Percentiles rank a stretch among this genome's conserved stretches.
phyloP scores from a whole-genome alignment of 306 rosid genomes.

The Ziziphus jujuba region DNA sequence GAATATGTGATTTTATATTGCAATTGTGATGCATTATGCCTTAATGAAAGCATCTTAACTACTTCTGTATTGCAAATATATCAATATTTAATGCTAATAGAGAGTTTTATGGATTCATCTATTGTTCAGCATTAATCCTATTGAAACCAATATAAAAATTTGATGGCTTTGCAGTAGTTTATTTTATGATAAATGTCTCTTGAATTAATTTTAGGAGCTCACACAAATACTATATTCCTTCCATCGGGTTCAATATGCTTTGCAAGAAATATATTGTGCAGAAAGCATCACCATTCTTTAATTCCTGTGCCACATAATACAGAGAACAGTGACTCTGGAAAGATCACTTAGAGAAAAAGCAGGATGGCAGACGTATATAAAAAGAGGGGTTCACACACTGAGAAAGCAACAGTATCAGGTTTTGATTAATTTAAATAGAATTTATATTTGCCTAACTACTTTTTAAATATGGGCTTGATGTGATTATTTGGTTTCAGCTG shows the following conservation, averaged over 20 bases:
- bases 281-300: constrained; percentile 11
- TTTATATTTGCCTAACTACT: constrained; percentile 1
- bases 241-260: constrained; percentile 1
- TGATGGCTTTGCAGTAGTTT: neutral
- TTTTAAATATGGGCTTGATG: constrained; percentile 23
- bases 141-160: too few relatives aligned
- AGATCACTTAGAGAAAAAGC: constrained; percentile 48
- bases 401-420: constrained; percentile 85
- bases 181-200: neutral
- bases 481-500: constrained; percentile 51
- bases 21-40: too few relatives aligned
- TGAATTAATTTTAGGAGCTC: neutral
- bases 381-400: constrained; percentile 71
- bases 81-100: too few relatives aligned
- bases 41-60: neutral
- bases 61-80: too few relatives aligned
- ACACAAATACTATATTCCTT: neutral
- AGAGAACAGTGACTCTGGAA: constrained; percentile 66
- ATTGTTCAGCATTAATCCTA: too few relatives aligned
- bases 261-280: constrained; percentile 18
- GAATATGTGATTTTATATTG: constrained; percentile 1
- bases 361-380: constrained; percentile 71
- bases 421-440: constrained; percentile 10
- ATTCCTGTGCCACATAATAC: constrained; percentile 26
- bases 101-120: too few relatives aligned